Evolutionary conservation across 495 filamentous ascomycete genomes (phyloP).

Genomic region (Extremus antarcticus): DNA sequence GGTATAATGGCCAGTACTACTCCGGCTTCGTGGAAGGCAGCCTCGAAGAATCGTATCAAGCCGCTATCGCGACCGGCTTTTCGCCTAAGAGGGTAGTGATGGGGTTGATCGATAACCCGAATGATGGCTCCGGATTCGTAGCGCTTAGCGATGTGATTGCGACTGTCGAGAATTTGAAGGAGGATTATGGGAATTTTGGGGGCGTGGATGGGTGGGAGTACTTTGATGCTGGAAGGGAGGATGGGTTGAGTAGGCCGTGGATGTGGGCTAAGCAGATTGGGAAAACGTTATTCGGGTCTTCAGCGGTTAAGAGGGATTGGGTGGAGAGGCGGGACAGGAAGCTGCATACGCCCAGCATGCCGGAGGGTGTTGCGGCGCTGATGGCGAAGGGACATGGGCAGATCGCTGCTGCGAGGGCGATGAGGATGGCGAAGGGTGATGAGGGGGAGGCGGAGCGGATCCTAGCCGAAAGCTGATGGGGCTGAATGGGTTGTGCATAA

Average conservation of each 20-base stretch:
- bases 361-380: background rate
- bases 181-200: conserved; percentile 54
- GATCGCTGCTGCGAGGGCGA: background rate
- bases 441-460: conserved; percentile 27
- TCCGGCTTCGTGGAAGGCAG: conserved; percentile 63
- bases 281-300: conserved; percentile 26
- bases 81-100: conserved; percentile 54
- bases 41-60: conserved; percentile 49
- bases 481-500: background rate
- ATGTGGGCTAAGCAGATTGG: conserved; percentile 56
- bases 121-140: conserved; percentile 39
- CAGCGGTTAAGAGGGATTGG: background rate
- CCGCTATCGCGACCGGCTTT: conserved; percentile 54
- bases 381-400: background rate
- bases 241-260: conserved; percentile 45
- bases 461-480: background rate
- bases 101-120: conserved; percentile 60
- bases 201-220: conserved; percentile 87
- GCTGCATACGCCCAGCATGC: background rate
- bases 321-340: background rate
- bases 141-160: conserved; percentile 18
- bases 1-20: conserved; percentile 84
- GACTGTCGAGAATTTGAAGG: conserved; percentile 36
- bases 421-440: background rate
- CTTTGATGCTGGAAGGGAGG: conserved; percentile 43